Base-by-base conservation (phyloP, 1,284 basidiomycete species). In the Puccinia sorghi region DNA sequence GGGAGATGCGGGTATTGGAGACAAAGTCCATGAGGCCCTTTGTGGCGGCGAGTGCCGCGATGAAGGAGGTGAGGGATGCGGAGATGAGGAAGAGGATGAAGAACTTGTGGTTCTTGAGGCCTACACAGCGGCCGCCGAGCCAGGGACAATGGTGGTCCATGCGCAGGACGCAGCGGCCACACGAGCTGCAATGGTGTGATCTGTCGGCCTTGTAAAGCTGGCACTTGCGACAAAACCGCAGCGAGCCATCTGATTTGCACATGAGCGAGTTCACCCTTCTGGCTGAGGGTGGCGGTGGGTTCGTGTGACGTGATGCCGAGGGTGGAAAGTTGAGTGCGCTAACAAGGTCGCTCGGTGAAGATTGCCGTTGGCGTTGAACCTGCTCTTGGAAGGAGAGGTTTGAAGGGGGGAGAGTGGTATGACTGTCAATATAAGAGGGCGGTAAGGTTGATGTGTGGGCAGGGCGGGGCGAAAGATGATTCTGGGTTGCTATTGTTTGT, bases 31-130 rank as follows among this genome's bases (percentile, higher is more conserved):
- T 81, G 32, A 85, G 80, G 32, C 82, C 83, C 1, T 81, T 79
- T 5, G 81, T 82, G 12, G 80, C 81, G 11, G 82, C 81, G 20
- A 80, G 80, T 9, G 80, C 81, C 32, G 79, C 70, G 56, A 82
- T 83, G 71, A 81, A 64, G 75, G 84, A 83, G 9, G 83, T 81
- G 1, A 82, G 77, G 15, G 83, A 81, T 0, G 83, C 83, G 74
- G 84, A 85, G 25, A 80, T 27, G 37, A 85, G 80, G 69, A 85
- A 85, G 27, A 85, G 82, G 32, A 85, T 81, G 78, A 85, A 86
- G 79, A 83, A 82, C 39, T 84, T 82, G 81, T 86, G 85, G 67
- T 85, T 86, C 39, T 81, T 72, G 20, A 83, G 80, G 8, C 84
- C 85, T 2, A 85, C 83, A 79, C 85, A 86, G 37, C 83, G 82